Conservation (phyloP, 169 alveolate genomes). For the Cryptosporidium sp. region DNA sequence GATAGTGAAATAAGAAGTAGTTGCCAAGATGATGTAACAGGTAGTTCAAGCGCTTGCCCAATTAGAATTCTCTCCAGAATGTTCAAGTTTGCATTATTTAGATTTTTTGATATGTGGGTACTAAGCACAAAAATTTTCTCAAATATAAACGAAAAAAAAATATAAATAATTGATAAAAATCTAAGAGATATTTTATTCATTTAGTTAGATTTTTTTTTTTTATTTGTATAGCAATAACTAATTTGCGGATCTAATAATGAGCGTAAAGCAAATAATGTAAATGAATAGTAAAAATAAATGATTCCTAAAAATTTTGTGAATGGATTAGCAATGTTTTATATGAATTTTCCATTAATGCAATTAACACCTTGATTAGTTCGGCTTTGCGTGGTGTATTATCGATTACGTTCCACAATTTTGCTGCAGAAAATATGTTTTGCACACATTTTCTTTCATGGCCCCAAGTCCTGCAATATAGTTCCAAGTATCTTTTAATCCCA, state of each 20-base stretch:
- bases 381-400: constrained; percentile 9
- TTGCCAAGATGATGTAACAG: constrained; percentile 56
- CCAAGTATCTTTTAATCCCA: constrained; percentile 5
- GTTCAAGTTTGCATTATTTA: not conserved
- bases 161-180: not conserved
- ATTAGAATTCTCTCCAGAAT: constrained; percentile 7
- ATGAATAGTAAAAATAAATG: not conserved
- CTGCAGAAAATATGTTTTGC: constrained; percentile 16
- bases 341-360: constrained; percentile 27
- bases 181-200: not conserved
- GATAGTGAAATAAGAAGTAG: constrained; percentile 19
- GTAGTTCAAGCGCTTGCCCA: not conserved
- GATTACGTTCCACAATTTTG: constrained; percentile 16
- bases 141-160: not conserved
- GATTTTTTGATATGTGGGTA: not conserved
- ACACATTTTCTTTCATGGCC: constrained; percentile 7
- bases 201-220: not conserved
- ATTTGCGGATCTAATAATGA: constrained; percentile 5
- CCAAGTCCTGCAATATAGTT: constrained; percentile 16
- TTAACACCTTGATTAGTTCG: constrained; percentile 3
- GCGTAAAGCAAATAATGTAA: not conserved
- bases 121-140: not conserved
- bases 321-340: not conserved
- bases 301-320: not conserved
- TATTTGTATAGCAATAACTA: not conserved